Evolutionary conservation across 164 flowering plant species (phyloP).

Genomic region (Aristolochia californica): DNA sequence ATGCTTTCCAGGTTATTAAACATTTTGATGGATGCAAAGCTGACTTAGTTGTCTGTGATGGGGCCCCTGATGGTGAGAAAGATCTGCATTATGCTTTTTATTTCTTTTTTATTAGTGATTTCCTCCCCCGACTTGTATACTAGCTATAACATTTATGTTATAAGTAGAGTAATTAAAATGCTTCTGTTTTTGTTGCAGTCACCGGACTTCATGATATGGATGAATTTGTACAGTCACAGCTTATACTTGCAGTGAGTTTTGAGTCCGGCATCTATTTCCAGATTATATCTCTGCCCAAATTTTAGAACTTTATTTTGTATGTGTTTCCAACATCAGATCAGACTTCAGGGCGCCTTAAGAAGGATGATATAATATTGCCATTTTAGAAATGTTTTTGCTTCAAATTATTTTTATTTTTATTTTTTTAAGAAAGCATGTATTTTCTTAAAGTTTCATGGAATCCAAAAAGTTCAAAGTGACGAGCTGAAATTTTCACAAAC

Average conservation of each 20-base stretch:
- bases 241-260: slow-evolving; percentile 71
- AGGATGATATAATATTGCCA: too few species aligned
- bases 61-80: slow-evolving; percentile 94
- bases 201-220: slow-evolving; percentile 99
- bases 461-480: too few species aligned
- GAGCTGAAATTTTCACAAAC: too few species aligned
- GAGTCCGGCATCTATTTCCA: neutral
- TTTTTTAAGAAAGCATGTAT: too few species aligned
- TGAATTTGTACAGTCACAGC: slow-evolving; percentile 95
- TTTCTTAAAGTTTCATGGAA: too few species aligned
- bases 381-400: neutral
- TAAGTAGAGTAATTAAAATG: neutral
- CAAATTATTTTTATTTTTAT: neutral
- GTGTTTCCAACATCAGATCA: too few species aligned
- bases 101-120: neutral
- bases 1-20: slow-evolving; percentile 58
- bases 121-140: too few species aligned
- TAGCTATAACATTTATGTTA: neutral
- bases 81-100: too few species aligned
- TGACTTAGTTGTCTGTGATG: slow-evolving; percentile 97
- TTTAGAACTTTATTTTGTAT: too few species aligned
- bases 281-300: too few species aligned
- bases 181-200: slow-evolving; percentile 33
- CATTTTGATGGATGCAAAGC: slow-evolving; percentile 99
- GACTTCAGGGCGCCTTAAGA: too few species aligned